phyloP scores from a whole-genome alignment of 129 eudicot genomes.

The Flaveria linearis region DNA sequence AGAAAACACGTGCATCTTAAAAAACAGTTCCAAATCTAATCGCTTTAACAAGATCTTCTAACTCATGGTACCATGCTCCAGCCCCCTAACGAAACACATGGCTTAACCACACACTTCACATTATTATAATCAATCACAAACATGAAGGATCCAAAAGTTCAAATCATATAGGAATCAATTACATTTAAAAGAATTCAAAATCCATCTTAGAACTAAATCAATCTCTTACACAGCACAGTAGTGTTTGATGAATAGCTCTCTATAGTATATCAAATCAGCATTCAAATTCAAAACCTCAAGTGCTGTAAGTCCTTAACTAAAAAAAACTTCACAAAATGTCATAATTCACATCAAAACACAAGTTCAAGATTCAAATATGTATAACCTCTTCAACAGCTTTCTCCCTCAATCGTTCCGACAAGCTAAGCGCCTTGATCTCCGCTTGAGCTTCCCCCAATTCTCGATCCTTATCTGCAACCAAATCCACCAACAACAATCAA shows the following conservation, averaged over 20 bases:
- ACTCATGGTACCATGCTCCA: neutral
- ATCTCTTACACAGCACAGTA: neutral
- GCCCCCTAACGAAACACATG: neutral
- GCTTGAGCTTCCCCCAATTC: conserved; percentile 79
- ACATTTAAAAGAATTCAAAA: conserved; percentile 11
- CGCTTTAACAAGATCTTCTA: neutral
- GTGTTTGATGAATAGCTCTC: neutral
- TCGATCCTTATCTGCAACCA: conserved; percentile 77
- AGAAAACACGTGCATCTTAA: neutral
- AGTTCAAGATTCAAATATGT: neutral
- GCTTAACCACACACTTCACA: conserved; percentile 30
- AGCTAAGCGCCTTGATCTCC: conserved; percentile 74
- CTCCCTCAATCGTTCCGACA: conserved; percentile 76
- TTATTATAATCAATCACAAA: conserved; percentile 11
- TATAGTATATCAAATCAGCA: conserved; percentile 20
- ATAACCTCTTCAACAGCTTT: conserved; percentile 97
- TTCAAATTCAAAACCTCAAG: conserved; percentile 14
- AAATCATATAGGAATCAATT: neutral
- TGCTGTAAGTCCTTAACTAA: neutral
- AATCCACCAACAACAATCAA: conserved; percentile 19
- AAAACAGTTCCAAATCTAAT: neutral
- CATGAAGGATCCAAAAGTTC: conserved; percentile 3
- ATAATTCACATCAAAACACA: conserved; percentile 7
- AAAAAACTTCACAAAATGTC: no score
- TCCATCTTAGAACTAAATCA: neutral